Evolutionary conservation across 148 eudicot genomes (phyloP).

Genomic region (Agrostemma githago): DNA sequence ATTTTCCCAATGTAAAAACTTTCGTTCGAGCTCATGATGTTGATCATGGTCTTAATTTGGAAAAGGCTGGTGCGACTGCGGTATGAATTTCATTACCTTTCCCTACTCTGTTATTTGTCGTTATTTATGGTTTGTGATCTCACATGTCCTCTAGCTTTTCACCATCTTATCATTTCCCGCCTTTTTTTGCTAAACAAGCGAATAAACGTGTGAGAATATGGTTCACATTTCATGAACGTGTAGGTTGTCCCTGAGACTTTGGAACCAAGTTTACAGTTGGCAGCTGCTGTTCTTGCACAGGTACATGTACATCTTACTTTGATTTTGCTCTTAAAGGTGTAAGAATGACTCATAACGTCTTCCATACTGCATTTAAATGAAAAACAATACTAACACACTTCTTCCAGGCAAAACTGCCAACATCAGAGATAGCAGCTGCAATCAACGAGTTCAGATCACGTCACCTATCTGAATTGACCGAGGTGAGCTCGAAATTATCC

Average conservation of each 20-base stretch:
- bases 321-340: not conserved
- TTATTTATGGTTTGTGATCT: not conserved
- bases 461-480: constrained; percentile 87
- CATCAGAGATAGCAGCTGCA: constrained; percentile 82
- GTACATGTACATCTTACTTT: constrained; percentile 49
- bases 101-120: not conserved
- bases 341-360: not conserved
- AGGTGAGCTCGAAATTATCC: constrained; percentile 40
- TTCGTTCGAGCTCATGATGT: constrained; percentile 99
- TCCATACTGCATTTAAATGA: no score
- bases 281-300: constrained; percentile 96
- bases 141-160: no score
- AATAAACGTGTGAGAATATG: not conserved
- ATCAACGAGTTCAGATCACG: constrained; percentile 95
- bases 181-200: not conserved
- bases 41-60: constrained; percentile 96
- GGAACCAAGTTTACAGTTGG: constrained; percentile 94
- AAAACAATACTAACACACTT: not conserved
- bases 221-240: constrained; percentile 18
- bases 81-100: constrained; percentile 31
- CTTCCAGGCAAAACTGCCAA: constrained; percentile 79
- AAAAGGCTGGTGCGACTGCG: constrained; percentile 99
- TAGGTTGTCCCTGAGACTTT: constrained; percentile 97
- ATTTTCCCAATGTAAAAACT: constrained; percentile 90
- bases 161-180: no score